Base-by-base conservation (phyloP, 495 filamentous ascomycete genomes). In the Hyaloscypha hepaticicola region DNA sequence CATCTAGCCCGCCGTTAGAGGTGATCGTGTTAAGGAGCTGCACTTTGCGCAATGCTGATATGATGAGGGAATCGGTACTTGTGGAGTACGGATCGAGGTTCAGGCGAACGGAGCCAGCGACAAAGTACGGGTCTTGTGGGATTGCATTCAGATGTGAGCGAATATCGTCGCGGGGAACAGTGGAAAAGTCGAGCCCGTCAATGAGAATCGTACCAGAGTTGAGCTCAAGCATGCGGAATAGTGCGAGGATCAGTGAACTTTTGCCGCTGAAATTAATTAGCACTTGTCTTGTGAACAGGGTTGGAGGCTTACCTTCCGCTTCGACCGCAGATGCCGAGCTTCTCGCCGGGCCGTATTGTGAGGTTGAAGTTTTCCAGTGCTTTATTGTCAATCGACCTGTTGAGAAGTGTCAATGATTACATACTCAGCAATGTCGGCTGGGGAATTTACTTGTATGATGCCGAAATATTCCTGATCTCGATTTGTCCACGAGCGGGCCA, bases 321-420 rank as follows among this genome's bases (percentile, higher is more conserved):
- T 26, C 78, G 69, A n/a, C 79, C 79, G 59, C 75, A 76, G 8
- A 82, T 72, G 0, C 76, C 78, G 33, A 82, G 61, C 52, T 75
- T 79, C 52, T 80, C 71, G 14, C 78, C 77, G 0, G 72, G 57
- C 3, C 25, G 11, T 28, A 80, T 68, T 2, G 1, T 61, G 5
- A 82, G 60, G 5, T 58, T 50, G n/a, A 57, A 52, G 72, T 64
- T 19, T 60, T n/a, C 12, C 8, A 57, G 28, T 12, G 45, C 41
- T 7, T 58, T 75, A 25, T 27, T n/a, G 52, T n/a, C n/a, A n/a
- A n/a, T n/a, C n/a, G n/a, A n/a, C n/a, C n/a, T n/a, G n/a, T n/a
- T n/a, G n/a, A n/a, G n/a, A 34, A 12, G 31, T 34, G 31, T 12
- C 5, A 5, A 5, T 5, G 31, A 12, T 34, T 12, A 5, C 5